Evolutionary conservation across 768 basidiomycete genomes (phyloP).

Genomic region (Leccinum truebloodii): DNA sequence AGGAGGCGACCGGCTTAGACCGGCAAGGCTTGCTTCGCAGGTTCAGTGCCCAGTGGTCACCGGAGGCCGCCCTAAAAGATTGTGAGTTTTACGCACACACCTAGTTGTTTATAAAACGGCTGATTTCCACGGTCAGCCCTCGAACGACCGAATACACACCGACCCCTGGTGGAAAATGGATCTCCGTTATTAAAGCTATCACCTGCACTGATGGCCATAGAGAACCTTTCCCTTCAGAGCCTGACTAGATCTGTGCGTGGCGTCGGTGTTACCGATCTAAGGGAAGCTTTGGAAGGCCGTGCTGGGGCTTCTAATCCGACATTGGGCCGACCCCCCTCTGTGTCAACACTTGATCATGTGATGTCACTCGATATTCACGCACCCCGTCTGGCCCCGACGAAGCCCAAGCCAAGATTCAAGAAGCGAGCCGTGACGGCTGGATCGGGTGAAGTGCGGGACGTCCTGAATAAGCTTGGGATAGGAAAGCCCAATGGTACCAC

Average conservation of each 20-base stretch:
- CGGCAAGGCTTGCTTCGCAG: constrained; percentile 52
- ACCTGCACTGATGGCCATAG: constrained; percentile 86
- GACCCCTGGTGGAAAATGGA: constrained; percentile 67
- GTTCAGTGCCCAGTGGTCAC: constrained; percentile 66
- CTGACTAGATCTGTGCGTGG: constrained; percentile 75
- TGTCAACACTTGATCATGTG: constrained; percentile 75
- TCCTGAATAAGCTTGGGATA: constrained; percentile 80
- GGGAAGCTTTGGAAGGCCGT: constrained; percentile 87
- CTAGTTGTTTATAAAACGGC: constrained; percentile 15
- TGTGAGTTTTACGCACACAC: constrained; percentile 50
- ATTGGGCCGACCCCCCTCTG: constrained; percentile 64
- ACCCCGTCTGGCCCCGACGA: constrained; percentile 46
- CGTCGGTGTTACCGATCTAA: constrained; percentile 84
- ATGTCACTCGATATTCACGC: constrained; percentile 47
- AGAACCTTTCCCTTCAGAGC: constrained; percentile 87
- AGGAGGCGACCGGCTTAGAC: constrained; percentile 66
- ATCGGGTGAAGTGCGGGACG: constrained; percentile 75
- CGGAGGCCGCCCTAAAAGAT: constrained; percentile 70
- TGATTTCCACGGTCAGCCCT: constrained; percentile 42
- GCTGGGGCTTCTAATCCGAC: constrained; percentile 80
- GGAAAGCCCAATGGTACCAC: constrained; percentile 64
- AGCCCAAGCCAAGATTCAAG: constrained; percentile 58
- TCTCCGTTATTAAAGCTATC: constrained; percentile 80
- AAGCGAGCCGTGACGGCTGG: constrained; percentile 50
- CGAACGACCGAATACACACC: constrained; percentile 53